Conservation (phyloP, 768 basidiomycete species). For the Lactarius indigo region DNA sequence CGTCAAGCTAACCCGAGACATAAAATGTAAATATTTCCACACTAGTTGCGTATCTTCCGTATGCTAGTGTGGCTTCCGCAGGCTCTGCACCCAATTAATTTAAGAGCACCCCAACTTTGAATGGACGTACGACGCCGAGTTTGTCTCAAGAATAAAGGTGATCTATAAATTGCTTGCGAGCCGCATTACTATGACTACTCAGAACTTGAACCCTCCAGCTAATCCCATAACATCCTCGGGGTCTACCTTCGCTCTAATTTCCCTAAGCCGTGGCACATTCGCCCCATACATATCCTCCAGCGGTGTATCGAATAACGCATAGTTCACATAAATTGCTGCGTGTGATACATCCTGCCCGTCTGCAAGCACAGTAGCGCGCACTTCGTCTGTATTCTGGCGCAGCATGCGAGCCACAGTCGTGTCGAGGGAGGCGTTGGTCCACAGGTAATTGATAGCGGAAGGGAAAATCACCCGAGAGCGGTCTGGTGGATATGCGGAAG, state of each 20-base stretch:
- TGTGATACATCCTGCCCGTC: constrained; percentile 24
- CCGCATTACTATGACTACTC: background rate
- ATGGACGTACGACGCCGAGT: background rate
- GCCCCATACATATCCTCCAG: constrained; percentile 23
- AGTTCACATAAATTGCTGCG: constrained; percentile 22
- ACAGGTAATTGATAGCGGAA: background rate
- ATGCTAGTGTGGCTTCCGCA: too few species aligned
- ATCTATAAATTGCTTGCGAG: background rate
- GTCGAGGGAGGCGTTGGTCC: constrained; percentile 34
- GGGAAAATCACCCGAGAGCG: constrained; percentile 13
- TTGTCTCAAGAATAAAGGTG: background rate
- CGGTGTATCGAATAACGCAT: constrained; percentile 20
- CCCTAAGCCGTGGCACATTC: constrained; percentile 17
- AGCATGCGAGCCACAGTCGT: constrained; percentile 40
- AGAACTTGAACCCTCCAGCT: constrained; percentile 27
- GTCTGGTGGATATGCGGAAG: constrained; percentile 19
- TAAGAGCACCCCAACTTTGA: background rate
- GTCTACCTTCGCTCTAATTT: constrained; percentile 17
- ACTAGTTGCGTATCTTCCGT: too few species aligned
- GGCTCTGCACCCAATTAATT: background rate
- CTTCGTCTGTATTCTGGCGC: constrained; percentile 7
- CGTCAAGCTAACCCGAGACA: too few species aligned
- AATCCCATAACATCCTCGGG: constrained; percentile 28
- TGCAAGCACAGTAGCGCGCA: constrained; percentile 14
- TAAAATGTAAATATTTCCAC: too few species aligned